Conservation (phyloP, 352 stramenopile species). For the Phytophthora pseudosyringae region DNA sequence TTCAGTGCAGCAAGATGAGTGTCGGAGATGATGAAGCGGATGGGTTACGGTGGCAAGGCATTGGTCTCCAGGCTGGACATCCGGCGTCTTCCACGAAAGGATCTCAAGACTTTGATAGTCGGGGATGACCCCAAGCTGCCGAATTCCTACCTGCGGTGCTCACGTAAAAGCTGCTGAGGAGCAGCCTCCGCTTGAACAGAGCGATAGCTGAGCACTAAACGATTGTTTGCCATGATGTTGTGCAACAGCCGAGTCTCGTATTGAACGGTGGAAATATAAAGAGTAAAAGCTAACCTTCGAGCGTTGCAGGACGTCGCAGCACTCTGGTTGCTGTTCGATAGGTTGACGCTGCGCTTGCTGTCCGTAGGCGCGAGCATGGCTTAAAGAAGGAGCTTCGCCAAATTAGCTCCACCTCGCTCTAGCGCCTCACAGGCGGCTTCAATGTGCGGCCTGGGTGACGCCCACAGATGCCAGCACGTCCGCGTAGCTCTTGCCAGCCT, state of each 20-base stretch:
- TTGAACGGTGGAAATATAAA: slow-evolving; percentile 23
- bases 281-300: slow-evolving; percentile 24
- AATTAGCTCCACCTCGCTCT: slow-evolving; percentile 12
- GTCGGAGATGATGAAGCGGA: too few species aligned
- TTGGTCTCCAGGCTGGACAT: too few species aligned
- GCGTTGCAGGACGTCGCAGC: slow-evolving; percentile 1
- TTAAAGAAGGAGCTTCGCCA: slow-evolving; percentile 2
- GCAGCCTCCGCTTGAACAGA: too few species aligned
- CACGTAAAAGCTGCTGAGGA: too few species aligned
- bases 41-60: too few species aligned
- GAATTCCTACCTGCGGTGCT: too few species aligned
- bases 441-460: slow-evolving; percentile 43
- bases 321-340: slow-evolving; percentile 18
- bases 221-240: too few species aligned
- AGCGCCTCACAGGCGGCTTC: slow-evolving; percentile 32
- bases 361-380: slow-evolving; percentile 11
- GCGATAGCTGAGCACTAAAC: too few species aligned
- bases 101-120: too few species aligned
- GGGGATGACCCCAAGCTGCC: too few species aligned
- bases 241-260: neutral
- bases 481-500: slow-evolving; percentile 65
- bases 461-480: slow-evolving; percentile 66
- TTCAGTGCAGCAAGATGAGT: too few species aligned
- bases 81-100: too few species aligned
- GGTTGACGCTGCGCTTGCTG: slow-evolving; percentile 5